Percentiles rank a stretch among this genome's conserved stretches.
Conservation (phyloP, 345 rosid species). For the Sisymbrium altissimum region DNA sequence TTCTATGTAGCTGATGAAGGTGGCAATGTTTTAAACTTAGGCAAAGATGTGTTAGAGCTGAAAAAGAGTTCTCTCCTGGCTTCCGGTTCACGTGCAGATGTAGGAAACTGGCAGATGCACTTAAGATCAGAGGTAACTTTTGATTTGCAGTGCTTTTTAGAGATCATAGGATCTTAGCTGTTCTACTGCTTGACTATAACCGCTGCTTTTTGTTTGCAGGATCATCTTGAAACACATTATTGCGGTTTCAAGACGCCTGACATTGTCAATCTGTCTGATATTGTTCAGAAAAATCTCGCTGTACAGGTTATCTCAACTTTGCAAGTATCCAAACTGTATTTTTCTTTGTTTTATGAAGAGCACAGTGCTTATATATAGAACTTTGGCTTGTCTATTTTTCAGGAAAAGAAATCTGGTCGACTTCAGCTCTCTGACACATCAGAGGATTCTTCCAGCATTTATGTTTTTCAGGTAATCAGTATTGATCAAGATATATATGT, state of each 20-base stretch:
- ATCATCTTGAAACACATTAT: conserved; percentile 60
- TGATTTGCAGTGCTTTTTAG: neutral
- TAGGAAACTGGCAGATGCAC: conserved; percentile 89
- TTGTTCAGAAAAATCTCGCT: conserved; percentile 60
- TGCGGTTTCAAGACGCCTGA: conserved; percentile 83
- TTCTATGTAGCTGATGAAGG: conserved; percentile 89
- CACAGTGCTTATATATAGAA: neutral
- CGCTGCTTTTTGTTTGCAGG: conserved; percentile 39
- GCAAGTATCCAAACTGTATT: neutral
- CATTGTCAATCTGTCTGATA: conserved; percentile 77
- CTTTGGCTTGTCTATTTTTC: conserved; percentile 16
- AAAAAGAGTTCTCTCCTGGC: conserved; percentile 52
- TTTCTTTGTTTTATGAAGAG: neutral
- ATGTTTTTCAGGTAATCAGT: conserved; percentile 72
- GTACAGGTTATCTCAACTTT: conserved; percentile 43
- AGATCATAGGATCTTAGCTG: neutral
- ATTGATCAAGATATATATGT: neutral
- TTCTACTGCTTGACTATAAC: neutral
- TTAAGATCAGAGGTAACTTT: conserved; percentile 56
- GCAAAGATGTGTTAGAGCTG: conserved; percentile 30
- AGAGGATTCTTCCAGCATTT: conserved; percentile 53
- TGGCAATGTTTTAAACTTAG: conserved; percentile 53
- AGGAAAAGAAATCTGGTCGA: conserved; percentile 47
- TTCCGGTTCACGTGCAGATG: conserved; percentile 60
- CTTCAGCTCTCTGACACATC: conserved; percentile 66